Evolutionary conservation across 345 rosid genomes (phyloP), one percentile per base, ranked within the genome.

Genomic region (Firmiana major): DNA sequence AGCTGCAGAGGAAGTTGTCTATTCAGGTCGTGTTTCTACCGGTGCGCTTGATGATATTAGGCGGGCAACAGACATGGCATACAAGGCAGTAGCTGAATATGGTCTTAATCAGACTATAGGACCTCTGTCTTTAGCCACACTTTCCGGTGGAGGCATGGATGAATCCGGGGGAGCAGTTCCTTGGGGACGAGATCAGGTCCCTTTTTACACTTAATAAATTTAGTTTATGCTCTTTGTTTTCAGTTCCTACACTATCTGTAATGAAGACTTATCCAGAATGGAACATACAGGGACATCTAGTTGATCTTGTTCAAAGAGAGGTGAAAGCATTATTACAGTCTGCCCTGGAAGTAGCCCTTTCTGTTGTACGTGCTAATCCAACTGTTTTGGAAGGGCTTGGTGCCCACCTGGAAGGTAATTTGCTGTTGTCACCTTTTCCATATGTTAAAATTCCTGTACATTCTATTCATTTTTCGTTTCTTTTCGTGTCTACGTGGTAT

Each of bases 41-140:
- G 97, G 98, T 74, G 97, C 99, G 34, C 88, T 97, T 78, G 99
- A 97, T 79, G 99, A 97, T 84, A 97, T 97, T 66, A 83, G 97
- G 70, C 84, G 97, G 55, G 98, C 99, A 19, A 94, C 99, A 58
- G 97, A 92, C 78, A 84, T 97, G 88, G 99, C 99, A 28, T 97
- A 92, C 83, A 97, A 97, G 82, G 98, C 95, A 77, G 87, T 94
- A 72, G 98, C 98, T 73, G 98, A 94, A 89, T 97, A 97, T 84
- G 98, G 98, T 79, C 99, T 97, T 79, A 97, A 85, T 86, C 88
- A 80, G 82, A 86, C 87, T 51, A 85, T 97, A 22, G 99, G 98
- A 31, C 97, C 99, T 1, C 84, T 97, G 34, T 94, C 99, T 73
- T 57, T 97, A 65, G 89, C 94, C 63, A 91, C 94, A 8, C 94